Base-by-base conservation (phyloP, 805 yeast species). In the Sugiyamaella marilandica region DNA sequence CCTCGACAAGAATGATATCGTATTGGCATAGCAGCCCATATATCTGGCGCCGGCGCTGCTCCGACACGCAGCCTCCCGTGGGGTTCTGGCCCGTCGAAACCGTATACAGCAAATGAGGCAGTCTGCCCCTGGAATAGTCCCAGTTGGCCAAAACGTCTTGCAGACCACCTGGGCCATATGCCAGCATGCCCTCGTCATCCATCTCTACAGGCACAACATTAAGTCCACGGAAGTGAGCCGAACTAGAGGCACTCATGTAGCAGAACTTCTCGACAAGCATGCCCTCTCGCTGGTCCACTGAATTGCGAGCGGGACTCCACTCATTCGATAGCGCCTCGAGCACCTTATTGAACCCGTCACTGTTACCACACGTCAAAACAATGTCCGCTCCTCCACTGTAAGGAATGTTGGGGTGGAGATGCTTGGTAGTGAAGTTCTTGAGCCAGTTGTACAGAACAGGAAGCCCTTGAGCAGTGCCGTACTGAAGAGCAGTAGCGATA, bases 1-100 rank as follows among this genome's bases (percentile, higher is more conserved):
- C 99, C 74, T 92, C 99, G 50, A 92, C 68, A 58, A 92, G 84
- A 53, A 92, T 64, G 65, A 92, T 77, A 71, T 94, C 97, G 69
- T 89, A 85, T 72, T 87, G 82, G 65, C 80, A 82, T 34, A 95
- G 91, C 56, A 92, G 67, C 55, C 79, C 78, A 71, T 90, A 91
- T 60, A 94, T 79, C 53, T 77, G 80, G 55, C 71, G 68, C 73
- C 96, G 86, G 74, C 98, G 83, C 63, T 87, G 90, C 29, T 64
- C 72, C 34, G 85, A 73, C 62, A 91, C 74, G 19, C 87, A 84
- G 2, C 95, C 84, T 39, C 99, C 99, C 14, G 97, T 91, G 59
- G 99, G 99, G 77, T 92, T 92, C 74, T 94, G 98, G 55, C 99
- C 99, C 5, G 97, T 91, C 59, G 92, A 84, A 62, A 92, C 87